Conservation (phyloP, 148 eudicot genomes). For the Vaccinium darrowii region DNA sequence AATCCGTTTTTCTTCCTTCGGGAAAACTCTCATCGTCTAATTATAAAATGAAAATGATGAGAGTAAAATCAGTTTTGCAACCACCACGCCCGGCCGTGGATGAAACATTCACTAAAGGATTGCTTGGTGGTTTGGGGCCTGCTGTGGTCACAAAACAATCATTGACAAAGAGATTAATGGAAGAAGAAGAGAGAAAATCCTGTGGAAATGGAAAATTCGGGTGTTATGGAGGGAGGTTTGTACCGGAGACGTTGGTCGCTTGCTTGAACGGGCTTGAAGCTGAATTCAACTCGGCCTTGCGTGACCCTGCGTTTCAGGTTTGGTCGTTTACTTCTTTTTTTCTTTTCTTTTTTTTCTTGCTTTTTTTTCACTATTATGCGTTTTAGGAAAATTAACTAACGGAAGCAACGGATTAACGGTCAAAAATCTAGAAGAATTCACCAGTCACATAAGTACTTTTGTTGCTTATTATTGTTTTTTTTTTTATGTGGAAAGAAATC, state of each 20-base stretch:
- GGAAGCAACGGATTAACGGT: too few species aligned
- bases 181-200: not conserved
- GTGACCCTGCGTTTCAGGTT: conserved; percentile 64
- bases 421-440: too few species aligned
- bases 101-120: not conserved
- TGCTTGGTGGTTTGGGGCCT: not conserved
- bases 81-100: not conserved
- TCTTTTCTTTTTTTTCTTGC: not conserved
- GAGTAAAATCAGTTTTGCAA: not conserved
- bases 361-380: not conserved
- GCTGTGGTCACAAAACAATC: not conserved
- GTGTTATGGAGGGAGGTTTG: conserved; percentile 64
- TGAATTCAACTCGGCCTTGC: conserved; percentile 42
- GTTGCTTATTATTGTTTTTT: too few species aligned
- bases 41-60: not conserved
- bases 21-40: not conserved
- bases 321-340: not conserved
- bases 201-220: conserved; percentile 53
- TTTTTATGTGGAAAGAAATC: too few species aligned
- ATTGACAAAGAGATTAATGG: conserved; percentile 1
- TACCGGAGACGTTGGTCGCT: conserved; percentile 58
- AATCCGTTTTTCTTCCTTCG: not conserved
- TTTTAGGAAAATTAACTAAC: not conserved
- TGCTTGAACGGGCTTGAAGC: conserved; percentile 49
- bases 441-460: too few species aligned